Conservation (phyloP, 2,329 filamentous ascomycete species). For the Nigrospora oryzae region DNA sequence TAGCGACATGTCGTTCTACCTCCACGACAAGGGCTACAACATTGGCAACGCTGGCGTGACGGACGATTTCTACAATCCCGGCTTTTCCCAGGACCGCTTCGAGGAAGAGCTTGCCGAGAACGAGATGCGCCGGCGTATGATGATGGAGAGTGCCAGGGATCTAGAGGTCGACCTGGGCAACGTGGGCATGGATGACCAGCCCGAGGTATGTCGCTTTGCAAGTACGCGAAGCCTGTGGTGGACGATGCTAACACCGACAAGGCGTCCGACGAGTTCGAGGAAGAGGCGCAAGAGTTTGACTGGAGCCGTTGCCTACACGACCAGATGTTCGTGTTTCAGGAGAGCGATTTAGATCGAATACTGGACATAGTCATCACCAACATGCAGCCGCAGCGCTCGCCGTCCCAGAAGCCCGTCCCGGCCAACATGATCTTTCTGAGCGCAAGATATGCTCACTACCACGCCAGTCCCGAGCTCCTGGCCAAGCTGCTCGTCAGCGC, state of each 20-base stretch:
- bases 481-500: conserved; percentile 73
- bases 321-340: conserved; percentile 99
- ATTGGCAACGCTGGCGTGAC: conserved; percentile 72
- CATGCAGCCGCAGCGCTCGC: conserved; percentile 93
- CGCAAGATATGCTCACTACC: conserved; percentile 93
- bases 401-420: conserved; percentile 94
- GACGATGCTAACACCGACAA: conserved; percentile 21
- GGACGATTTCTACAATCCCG: conserved; percentile 90
- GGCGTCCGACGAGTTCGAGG: conserved; percentile 71
- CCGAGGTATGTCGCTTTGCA: conserved; percentile 55
- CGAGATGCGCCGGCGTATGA: conserved; percentile 92
- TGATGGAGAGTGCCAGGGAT: conserved; percentile 97
- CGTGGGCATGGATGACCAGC: conserved; percentile 89
- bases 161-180: conserved; percentile 94
- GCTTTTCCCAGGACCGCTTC: conserved; percentile 86
- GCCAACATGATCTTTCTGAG: conserved; percentile 96
- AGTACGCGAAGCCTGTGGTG: background rate
- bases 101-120: conserved; percentile 97
- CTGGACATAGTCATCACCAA: conserved; percentile 94
- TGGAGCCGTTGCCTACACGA: conserved; percentile 93
- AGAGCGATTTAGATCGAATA: conserved; percentile 83
- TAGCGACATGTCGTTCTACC: conserved; percentile 92
- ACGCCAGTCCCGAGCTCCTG: conserved; percentile 79
- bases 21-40: conserved; percentile 88
- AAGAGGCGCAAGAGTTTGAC: conserved; percentile 89